Evolutionary conservation across 2,329 filamentous ascomycete genomes (phyloP).

Genomic region (Leptographium lundbergii): DNA sequence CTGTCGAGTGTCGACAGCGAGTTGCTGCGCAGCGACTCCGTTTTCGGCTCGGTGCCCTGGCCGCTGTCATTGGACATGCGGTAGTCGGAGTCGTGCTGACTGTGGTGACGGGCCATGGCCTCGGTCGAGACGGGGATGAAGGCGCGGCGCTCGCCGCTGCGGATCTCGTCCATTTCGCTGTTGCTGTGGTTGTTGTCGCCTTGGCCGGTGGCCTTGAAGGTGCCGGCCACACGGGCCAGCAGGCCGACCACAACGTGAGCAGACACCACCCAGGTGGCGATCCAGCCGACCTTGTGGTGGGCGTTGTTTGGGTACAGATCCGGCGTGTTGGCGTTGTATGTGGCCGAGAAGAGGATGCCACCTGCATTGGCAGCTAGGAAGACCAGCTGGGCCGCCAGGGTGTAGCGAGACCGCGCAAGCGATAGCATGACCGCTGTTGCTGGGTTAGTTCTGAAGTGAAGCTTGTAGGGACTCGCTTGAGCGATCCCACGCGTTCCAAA

Average conservation of each 20-base stretch:
- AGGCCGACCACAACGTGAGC: conserved; percentile 59
- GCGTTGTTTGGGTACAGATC: conserved; percentile 78
- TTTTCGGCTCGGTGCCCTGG: conserved; percentile 59
- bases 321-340: conserved; percentile 72
- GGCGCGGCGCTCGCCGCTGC: conserved; percentile 34
- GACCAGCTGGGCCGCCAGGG: conserved; percentile 53
- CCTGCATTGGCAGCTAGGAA: conserved; percentile 53
- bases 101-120: conserved; percentile 37
- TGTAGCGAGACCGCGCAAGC: conserved; percentile 63
- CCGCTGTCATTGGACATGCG: conserved; percentile 60
- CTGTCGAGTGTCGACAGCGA: conserved; percentile 49
- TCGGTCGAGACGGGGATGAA: conserved; percentile 52
- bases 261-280: conserved; percentile 57
- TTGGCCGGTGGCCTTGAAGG: conserved; percentile 15
- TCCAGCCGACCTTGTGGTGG: conserved; percentile 84
- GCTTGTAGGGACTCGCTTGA: neutral
- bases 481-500: neutral
- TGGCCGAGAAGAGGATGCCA: conserved; percentile 49
- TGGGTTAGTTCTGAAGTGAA: neutral
- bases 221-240: conserved; percentile 45
- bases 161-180: conserved; percentile 14
- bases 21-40: conserved; percentile 52
- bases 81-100: conserved; percentile 19
- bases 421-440: conserved; percentile 70
- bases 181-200: neutral